Conservation (phyloP, 73 alveolate genomes). For the Durusdinium trenchii region DNA sequence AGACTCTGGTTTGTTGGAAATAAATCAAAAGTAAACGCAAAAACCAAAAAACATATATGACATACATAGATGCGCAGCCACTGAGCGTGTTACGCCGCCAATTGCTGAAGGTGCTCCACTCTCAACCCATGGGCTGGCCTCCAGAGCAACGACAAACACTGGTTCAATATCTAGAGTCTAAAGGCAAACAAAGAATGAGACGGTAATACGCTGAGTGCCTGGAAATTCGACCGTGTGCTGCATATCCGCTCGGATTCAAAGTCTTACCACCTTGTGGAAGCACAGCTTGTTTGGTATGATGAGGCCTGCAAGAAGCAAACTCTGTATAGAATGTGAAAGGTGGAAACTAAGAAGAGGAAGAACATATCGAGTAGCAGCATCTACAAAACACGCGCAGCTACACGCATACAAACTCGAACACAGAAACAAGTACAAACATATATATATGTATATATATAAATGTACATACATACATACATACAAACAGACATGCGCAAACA, state of each 20-base stretch:
- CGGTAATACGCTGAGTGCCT: no score
- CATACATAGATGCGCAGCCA: neutral
- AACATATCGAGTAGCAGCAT: no score
- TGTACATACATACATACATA: neutral
- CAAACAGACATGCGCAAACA: neutral
- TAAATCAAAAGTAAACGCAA: neutral
- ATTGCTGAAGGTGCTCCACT: constrained; percentile 12
- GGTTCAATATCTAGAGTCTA: no score
- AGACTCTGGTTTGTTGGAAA: neutral
- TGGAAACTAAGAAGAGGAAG: no score
- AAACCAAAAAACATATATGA: neutral
- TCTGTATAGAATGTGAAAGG: no score
- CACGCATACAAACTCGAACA: neutral
- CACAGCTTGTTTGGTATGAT: no score
- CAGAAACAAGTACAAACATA: neutral
- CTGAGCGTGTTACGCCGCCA: constrained; percentile 28
- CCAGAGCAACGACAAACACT: neutral
- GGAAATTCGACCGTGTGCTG: no score
- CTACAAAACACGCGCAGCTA: neutral
- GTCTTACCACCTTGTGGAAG: no score
- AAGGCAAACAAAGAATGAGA: no score
- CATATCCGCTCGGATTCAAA: no score
- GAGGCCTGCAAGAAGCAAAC: no score
- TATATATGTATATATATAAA: no score
- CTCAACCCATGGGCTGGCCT: constrained; percentile 29